Conservation (phyloP, 257 asterid genomes). For the Solanum pinnatisectum region DNA sequence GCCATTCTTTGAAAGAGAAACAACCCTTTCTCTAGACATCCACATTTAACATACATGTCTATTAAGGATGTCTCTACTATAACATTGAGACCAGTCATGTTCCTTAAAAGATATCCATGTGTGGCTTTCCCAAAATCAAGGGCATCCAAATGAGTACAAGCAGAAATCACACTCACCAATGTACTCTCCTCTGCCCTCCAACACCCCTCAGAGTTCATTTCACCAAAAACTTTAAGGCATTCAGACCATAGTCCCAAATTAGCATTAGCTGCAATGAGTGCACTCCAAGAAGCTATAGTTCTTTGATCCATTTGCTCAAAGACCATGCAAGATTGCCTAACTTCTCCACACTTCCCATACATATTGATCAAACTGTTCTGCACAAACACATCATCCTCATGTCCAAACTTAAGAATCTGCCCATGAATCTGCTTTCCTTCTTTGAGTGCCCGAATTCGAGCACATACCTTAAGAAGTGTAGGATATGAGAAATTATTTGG, state of each 20-base stretch:
- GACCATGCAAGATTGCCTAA: conserved; percentile 24
- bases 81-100: conserved; percentile 52
- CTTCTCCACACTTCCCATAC: conserved; percentile 63
- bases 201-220: conserved; percentile 33
- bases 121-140: conserved; percentile 46
- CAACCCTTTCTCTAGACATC: conserved; percentile 51
- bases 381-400: conserved; percentile 50
- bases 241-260: conserved; percentile 50
- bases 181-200: conserved; percentile 78
- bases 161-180: conserved; percentile 59
- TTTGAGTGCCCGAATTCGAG: conserved; percentile 16
- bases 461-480: conserved; percentile 47
- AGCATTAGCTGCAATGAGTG: conserved; percentile 58
- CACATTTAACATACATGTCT: conserved; percentile 69
- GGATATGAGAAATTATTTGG: conserved; percentile 68
- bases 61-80: conserved; percentile 51
- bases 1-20: conserved; percentile 35
- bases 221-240: conserved; percentile 38
- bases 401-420: conserved; percentile 47
- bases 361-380: conserved; percentile 62
- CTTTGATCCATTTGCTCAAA: conserved; percentile 45
- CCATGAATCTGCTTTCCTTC: conserved; percentile 72
- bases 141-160: conserved; percentile 57
- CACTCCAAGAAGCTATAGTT: conserved; percentile 83
- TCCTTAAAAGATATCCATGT: conserved; percentile 55